Percentiles rank a stretch among this genome's conserved stretches.
Evolutionary conservation across 305 asterid species (phyloP).

Genomic region (Nicotiana rustica): DNA sequence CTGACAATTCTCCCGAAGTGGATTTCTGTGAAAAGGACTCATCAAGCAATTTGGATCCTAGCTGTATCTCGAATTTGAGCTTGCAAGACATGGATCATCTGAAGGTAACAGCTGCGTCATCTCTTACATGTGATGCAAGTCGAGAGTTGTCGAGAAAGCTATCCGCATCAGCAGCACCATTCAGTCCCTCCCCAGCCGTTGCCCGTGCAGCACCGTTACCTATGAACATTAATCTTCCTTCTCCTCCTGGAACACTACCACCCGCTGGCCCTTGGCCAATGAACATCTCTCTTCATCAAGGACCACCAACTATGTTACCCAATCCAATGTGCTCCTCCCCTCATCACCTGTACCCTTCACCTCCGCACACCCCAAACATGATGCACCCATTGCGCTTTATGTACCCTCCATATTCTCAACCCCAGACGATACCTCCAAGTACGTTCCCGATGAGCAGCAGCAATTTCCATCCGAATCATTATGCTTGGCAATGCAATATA

Average conservation of each 20-base stretch:
- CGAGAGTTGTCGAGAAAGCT: conserved; percentile 74
- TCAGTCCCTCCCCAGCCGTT: conserved; percentile 75
- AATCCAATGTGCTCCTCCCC: conserved; percentile 79
- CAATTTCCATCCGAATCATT: conserved; percentile 78
- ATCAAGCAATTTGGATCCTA: conserved; percentile 42
- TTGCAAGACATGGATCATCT: conserved; percentile 59
- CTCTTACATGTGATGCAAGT: conserved; percentile 57
- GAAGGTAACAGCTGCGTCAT: conserved; percentile 51
- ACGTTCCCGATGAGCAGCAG: conserved; percentile 68
- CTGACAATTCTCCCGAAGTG: conserved; percentile 49
- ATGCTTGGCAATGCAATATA: conserved; percentile 83
- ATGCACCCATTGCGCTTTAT: conserved; percentile 84
- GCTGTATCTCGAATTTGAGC: conserved; percentile 47
- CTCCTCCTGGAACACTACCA: conserved; percentile 72
- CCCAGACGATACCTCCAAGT: conserved; percentile 72
- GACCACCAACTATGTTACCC: conserved; percentile 74
- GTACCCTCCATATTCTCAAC: conserved; percentile 85
- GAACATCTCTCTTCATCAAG: conserved; percentile 90
- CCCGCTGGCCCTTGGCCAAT: conserved; percentile 83
- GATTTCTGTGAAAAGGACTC: conserved; percentile 51
- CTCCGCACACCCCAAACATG: conserved; percentile 90
- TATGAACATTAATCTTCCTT: conserved; percentile 62
- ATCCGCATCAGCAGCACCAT: conserved; percentile 98
- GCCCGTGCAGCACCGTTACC: conserved; percentile 75
- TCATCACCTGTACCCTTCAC: conserved; percentile 91